These are phyloP conservation scores for Ballota nigra DNA, from an alignment of 257 asterid genomes.

Conservation along the genomic window DNA sequence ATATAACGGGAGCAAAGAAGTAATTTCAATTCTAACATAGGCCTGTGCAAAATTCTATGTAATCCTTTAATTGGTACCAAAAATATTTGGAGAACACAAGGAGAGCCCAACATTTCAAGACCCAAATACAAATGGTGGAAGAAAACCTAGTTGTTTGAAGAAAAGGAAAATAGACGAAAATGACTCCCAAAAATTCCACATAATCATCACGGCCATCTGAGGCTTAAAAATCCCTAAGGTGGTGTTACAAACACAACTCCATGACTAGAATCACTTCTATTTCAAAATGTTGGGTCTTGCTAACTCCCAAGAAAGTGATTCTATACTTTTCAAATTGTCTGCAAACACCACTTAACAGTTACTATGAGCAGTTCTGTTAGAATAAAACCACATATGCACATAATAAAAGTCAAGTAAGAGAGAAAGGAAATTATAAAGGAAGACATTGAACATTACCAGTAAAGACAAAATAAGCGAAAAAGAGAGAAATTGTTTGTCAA, in stretches of 20 bases:
- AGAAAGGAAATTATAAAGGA: background rate
- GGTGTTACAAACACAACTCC: too few relatives aligned
- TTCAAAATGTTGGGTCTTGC: too few relatives aligned
- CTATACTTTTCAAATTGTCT: too few relatives aligned
- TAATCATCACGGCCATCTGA: background rate
- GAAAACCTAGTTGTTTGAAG: background rate
- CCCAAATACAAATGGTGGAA: background rate
- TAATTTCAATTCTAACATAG: background rate
- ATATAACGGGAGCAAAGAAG: background rate
- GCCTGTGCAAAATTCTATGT: background rate
- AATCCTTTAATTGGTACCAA: background rate
- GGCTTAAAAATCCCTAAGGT: background rate
- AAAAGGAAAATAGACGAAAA: conserved; percentile 1
- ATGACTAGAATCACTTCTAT: too few relatives aligned
- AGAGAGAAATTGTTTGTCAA: background rate
- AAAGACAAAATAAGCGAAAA: background rate
- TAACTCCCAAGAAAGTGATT: too few relatives aligned
- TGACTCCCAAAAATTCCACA: background rate
- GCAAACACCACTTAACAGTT: too few relatives aligned
- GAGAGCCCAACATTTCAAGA: background rate
- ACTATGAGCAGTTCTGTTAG: background rate
- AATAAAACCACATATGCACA: conserved; percentile 5
- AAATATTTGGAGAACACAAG: background rate
- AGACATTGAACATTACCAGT: background rate
- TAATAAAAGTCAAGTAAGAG: background rate